Conservation (phyloP, 1,284 basidiomycete species). For the Malassezia furfur region DNA sequence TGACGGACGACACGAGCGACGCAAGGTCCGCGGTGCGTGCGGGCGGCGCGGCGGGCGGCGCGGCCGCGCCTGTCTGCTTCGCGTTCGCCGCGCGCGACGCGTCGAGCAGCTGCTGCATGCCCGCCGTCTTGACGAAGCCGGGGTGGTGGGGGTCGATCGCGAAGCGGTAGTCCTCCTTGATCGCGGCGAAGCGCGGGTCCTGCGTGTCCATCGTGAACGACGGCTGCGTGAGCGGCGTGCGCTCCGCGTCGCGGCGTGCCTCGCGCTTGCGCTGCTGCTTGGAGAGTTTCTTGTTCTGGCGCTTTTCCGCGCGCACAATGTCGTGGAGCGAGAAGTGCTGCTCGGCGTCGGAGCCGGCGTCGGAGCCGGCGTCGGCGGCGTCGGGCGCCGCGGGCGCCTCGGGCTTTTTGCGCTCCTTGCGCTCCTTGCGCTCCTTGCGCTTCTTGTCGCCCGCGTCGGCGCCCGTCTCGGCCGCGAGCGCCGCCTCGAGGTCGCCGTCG, state of each 20-base stretch:
- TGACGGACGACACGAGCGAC: constrained; percentile 13
- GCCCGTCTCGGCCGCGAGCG: constrained; percentile 46
- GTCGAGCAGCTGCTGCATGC: constrained; percentile 38
- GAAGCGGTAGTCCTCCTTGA: constrained; percentile 82
- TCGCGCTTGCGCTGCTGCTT: constrained; percentile 28
- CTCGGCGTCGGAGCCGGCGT: constrained; percentile 28
- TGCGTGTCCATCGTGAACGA: constrained; percentile 70
- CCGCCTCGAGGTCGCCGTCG: constrained; percentile 38
- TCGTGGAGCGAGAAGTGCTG: constrained; percentile 85
- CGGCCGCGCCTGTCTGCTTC: background rate
- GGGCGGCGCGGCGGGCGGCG: background rate
- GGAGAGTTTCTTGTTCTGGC: constrained; percentile 25
- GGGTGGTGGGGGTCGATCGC: constrained; percentile 95
- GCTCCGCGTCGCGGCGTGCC: constrained; percentile 46
- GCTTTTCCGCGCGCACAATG: constrained; percentile 67
- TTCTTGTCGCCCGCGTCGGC: constrained; percentile 9
- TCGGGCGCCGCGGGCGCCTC: background rate
- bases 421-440: constrained; percentile 13
- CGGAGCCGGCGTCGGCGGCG: constrained; percentile 2
- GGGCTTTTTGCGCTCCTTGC: background rate
- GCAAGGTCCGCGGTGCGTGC: background rate
- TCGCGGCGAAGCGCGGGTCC: constrained; percentile 75
- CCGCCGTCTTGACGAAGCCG: constrained; percentile 43
- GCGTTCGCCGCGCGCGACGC: constrained; percentile 22
- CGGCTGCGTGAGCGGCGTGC: constrained; percentile 38